Evolutionary conservation across 371 early-diverging fungal species (phyloP), one percentile per base, ranked within the genome.

Genomic region (Funneliformis caledonium): DNA sequence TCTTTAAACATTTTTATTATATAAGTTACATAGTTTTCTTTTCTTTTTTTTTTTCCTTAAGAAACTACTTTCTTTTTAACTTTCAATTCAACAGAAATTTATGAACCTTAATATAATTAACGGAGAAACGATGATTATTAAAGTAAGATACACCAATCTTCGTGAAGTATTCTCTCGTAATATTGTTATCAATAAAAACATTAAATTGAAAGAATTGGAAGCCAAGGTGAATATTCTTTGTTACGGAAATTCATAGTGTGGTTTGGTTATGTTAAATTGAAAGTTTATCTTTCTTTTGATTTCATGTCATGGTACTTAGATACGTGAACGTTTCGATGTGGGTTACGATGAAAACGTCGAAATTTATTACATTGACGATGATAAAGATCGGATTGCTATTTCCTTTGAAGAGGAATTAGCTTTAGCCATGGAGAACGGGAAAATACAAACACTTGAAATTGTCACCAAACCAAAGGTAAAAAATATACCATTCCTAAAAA

Each of bases 261-360:
- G 12, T 31, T 5, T 22, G 11, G 0, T 26, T 26, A 26, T 26
- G 26, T 26, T 26, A 26, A 26, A 26, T 26, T 26, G 26, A 26
- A 26, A 26, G 12, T 14, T 22, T 10, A 48, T 47, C 4, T 4
- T n/a, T 9, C 26, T 22, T 45, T 37, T 37, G 14, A 45, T 48
- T 72, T 67, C 31, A 52, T 26, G 26, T 26, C 26, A 26, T 26
- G 26, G 26, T 26, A 26, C 33, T 11, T 26, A 75, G 76, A 14
- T 75, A 22, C 78, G 78, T 33, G 78, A 77, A 77, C 78, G 78
- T 47, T 77, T 77, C 26, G 78, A 77, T 16, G 22, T 77, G 22
- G 47, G 9, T 19, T 59, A 50, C 26, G 78, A 77, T n/a, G 14
- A 65, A n/a, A 43, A 22, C 43, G 26, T 77, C n/a, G 65, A 77